Percentiles rank a stretch among this genome's conserved stretches.
Conservation (phyloP, 75 land plant genomes). For the Cunninghamia lanceolata region DNA sequence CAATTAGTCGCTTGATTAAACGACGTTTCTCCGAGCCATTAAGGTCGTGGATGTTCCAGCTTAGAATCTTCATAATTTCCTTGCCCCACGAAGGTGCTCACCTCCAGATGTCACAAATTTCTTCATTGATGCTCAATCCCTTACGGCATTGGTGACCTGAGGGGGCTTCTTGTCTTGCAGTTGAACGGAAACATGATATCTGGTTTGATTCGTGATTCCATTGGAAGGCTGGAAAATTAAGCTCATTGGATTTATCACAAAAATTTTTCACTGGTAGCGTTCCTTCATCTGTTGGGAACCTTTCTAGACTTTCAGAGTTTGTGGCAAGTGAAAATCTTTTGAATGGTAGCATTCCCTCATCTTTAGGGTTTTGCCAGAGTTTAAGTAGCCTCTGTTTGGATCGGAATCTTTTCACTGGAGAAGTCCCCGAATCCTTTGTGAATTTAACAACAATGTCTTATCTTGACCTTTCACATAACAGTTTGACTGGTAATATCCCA, state of each 20-base stretch:
- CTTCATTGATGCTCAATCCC: no score
- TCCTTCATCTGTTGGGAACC: slow-evolving; percentile 12
- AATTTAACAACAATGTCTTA: slow-evolving; percentile 19
- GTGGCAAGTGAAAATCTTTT: slow-evolving; percentile 5
- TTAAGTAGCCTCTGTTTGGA: slow-evolving; percentile 26
- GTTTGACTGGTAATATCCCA: slow-evolving; percentile 24
- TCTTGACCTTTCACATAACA: slow-evolving; percentile 43
- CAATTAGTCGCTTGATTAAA: no score
- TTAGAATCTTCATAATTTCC: no score
- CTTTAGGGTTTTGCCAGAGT: slow-evolving; percentile 13
- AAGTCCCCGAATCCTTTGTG: slow-evolving; percentile 33
- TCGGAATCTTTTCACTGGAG: slow-evolving; percentile 26
- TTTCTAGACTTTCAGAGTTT: slow-evolving; percentile 1
- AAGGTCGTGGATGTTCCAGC: no score
- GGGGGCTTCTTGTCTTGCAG: neutral
- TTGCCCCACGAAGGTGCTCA: no score
- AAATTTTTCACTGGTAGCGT: slow-evolving; percentile 25
- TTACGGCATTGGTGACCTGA: slow-evolving; percentile 24
- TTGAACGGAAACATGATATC: slow-evolving; percentile 22
- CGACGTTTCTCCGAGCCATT: no score
- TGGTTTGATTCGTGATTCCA: slow-evolving; percentile 22
- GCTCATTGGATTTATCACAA: slow-evolving; percentile 18
- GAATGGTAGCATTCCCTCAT: neutral
- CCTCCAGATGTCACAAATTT: no score
- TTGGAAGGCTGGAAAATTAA: slow-evolving; percentile 18